Evolutionary conservation across 2,329 filamentous ascomycete genomes (phyloP), one percentile per base, ranked within the genome.

Genomic region (Fusarium sp.): DNA sequence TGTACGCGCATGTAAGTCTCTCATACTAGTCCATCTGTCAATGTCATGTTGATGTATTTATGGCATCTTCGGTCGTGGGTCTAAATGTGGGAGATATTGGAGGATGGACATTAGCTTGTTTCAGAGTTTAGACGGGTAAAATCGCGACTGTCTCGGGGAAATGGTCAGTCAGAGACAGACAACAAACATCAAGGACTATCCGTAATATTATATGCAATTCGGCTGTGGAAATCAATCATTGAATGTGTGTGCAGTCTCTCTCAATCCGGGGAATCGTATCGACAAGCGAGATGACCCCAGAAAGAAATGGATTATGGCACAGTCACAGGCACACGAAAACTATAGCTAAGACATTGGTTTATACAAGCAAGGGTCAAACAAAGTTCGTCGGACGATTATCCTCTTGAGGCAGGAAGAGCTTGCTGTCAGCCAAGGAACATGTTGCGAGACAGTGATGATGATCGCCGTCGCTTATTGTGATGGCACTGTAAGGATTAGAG

Each of bases 101-200:
- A 24, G 49, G 27, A 58, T 65, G 64, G 63, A 73, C 63, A 73
- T 71, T 74, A 73, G 59, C 32, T 54, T 70, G 74, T 76, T 76
- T 76, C 74, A 76, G 57, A 67, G 44, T 51, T 24, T 47, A 24
- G 38, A 50, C 43, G 29, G 32, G 20, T 27, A 40, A 49, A 66
- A 50, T 66, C 47, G 30, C 52, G 52, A 59, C 56, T 70, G 64
- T 66, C 58, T 73, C 70, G 40, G 64, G 63, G 49, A 54, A 59
- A 56, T 25, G 29, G 29, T 34, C 29, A 50, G 29, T 34, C 29
- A 50, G 42, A 50, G 34, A 24, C 54, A 40, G 43, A 30, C 29
- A 30, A 32, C 34, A 38, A 38, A 38, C 34, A 38, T 38, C 34
- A 32, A 24, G 12, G 32, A 24, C 42, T 44, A 24, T 38, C 34